Base-by-base conservation (phyloP, 23 red algal species). In the Porphyridium purpureum region DNA sequence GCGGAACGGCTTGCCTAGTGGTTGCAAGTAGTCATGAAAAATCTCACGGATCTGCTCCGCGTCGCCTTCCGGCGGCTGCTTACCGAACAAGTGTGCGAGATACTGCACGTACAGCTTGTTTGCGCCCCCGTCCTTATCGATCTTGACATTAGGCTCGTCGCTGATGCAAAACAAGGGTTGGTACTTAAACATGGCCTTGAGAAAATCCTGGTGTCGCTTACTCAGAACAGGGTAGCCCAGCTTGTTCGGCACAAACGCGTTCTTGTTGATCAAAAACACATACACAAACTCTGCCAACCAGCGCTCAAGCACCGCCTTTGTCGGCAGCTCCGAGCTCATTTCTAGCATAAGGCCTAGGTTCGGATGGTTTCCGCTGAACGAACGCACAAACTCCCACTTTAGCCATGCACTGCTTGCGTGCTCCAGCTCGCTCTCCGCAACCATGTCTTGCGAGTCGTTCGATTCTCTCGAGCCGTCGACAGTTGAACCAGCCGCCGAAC, bases 21-120 rank as follows among this genome's bases (percentile, higher is more conserved):
- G 59, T 54, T 86, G 81, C 55, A 86, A 70, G 49, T 86, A 75
- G 38, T 86, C 81, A 63, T 76, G 69, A 22, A 75, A 86, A 3
- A 69, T 68, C 19, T 52, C 64, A 9, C 68, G 69, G 31, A 69
- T 53, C 7, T 62, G 64, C 56, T 86, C 70, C 27, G 58, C 70
- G 17, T 86, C 81, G 29, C 52, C 56, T 3, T 56, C 26, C 29
- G 61, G 64, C 2, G 81, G 81, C 65, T 67, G 63, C 59, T 86
- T 86, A 7, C 70, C 62, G 50, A 76, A 86, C 35, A 86, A 35
- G 68, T 74, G 72, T 27, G 67, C 81, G 26, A 86, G 35, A 48
- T 86, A 86, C 30, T 86, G 81, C 2, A 86, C 70, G 55, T 75
- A 86, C 24, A 69, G 69, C 21, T 64, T 21, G 42, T 73, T 70